These are phyloP conservation scores for Neonothopanus nambi DNA, from an alignment of 1,284 basidiomycete genomes.

Conservation along the genomic window DNA sequence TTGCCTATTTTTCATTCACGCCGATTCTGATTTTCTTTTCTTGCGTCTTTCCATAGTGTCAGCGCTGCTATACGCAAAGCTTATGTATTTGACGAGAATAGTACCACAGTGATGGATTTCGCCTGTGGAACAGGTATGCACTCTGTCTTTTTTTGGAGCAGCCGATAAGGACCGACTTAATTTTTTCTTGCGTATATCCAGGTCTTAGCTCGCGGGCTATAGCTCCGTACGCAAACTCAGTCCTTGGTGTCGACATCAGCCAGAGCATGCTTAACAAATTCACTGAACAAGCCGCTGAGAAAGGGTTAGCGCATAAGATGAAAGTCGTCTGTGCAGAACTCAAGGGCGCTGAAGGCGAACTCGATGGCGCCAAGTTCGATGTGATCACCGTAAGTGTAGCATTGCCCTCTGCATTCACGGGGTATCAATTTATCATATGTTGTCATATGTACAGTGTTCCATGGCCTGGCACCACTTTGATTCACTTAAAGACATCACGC, in stretches of 20 bases:
- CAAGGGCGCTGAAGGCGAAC: slow-evolving; percentile 44
- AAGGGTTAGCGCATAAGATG: slow-evolving; percentile 64
- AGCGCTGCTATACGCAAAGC: slow-evolving; percentile 41
- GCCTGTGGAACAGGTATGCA: slow-evolving; percentile 64
- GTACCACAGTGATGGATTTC: slow-evolving; percentile 63
- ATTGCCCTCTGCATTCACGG: not conserved
- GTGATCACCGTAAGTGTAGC: slow-evolving; percentile 45
- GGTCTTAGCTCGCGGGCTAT: slow-evolving; percentile 59
- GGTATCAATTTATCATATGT: too few relatives aligned
- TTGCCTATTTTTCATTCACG: not conserved
- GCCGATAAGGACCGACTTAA: not conserved
- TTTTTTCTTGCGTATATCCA: slow-evolving; percentile 24
- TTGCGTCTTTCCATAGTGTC: slow-evolving; percentile 29
- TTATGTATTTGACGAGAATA: slow-evolving; percentile 53
- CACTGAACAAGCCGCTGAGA: slow-evolving; percentile 52
- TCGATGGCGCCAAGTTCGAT: slow-evolving; percentile 59
- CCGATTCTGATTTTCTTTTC: not conserved
- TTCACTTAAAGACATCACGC: slow-evolving; percentile 50
- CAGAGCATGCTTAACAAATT: slow-evolving; percentile 62
- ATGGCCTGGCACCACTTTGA: slow-evolving; percentile 69
- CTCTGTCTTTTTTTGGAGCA: too few relatives aligned
- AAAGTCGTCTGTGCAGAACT: slow-evolving; percentile 51
- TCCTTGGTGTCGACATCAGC: slow-evolving; percentile 74
- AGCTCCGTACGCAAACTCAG: slow-evolving; percentile 50
- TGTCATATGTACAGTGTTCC: slow-evolving; percentile 51